A percentile compares a stretch with the other conserved stretches of the same genome.
Conservation (phyloP, 83 land plant genomes). For the Picea mariana region DNA sequence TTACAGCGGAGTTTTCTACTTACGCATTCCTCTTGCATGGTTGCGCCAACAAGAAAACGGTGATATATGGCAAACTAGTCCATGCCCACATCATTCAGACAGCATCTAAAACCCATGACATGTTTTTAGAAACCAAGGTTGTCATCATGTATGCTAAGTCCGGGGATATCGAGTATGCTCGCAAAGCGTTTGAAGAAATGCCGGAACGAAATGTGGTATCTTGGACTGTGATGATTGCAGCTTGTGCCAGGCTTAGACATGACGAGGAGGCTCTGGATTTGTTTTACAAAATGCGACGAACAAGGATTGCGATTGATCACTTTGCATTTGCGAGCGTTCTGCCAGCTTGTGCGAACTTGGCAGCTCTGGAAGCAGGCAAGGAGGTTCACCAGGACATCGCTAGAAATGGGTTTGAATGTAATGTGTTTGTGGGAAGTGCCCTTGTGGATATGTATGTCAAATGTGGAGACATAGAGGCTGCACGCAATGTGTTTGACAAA, state of each 20-base stretch:
- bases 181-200: too few species aligned
- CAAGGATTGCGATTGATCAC: not conserved
- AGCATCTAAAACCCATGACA: too few species aligned
- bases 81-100: too few species aligned
- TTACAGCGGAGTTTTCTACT: not conserved
- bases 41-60: not conserved
- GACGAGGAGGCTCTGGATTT: conserved; percentile 10
- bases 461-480: conserved; percentile 18
- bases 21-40: conserved; percentile 1
- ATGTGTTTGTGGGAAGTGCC: too few species aligned
- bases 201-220: too few species aligned
- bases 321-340: conserved; percentile 1
- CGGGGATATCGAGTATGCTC: too few species aligned
- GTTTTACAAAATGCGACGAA: conserved; percentile 31
- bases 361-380: conserved; percentile 5
- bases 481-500: conserved; percentile 9
- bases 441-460: too few species aligned
- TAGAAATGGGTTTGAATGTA: conserved; percentile 11
- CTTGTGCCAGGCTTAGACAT: not conserved
- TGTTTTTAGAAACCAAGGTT: too few species aligned
- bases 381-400: conserved; percentile 12
- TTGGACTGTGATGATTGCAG: conserved; percentile 53
- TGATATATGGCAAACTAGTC: conserved; percentile 4
- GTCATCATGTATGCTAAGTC: too few species aligned
- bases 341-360: conserved; percentile 10